phyloP scores from a whole-genome alignment of 2,329 filamentous ascomycete species.

The Zelopaecilomyces penicillatus region DNA sequence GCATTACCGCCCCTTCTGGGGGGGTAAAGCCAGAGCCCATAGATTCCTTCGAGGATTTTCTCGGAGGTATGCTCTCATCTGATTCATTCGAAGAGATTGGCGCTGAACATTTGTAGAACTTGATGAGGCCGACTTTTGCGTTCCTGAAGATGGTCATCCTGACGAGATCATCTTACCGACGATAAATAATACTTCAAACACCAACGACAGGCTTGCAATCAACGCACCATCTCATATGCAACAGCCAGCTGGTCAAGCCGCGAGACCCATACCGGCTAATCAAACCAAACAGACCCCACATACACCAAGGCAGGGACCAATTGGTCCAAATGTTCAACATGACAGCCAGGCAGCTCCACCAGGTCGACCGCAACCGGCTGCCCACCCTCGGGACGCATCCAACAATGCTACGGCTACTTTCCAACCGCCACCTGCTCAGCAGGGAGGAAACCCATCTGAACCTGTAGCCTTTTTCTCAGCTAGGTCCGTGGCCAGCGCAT shows the following conservation, averaged over 20 bases:
- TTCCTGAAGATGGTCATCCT: slow-evolving; percentile 60
- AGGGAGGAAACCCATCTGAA: slow-evolving; percentile 24
- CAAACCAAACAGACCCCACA: slow-evolving; percentile 19
- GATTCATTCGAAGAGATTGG: slow-evolving; percentile 28
- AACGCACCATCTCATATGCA: slow-evolving; percentile 14
- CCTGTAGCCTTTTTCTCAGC: slow-evolving; percentile 63
- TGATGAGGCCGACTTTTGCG: slow-evolving; percentile 69
- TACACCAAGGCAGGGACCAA: slow-evolving; percentile 23
- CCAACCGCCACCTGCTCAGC: slow-evolving; percentile 20
- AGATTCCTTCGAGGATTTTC: slow-evolving; percentile 44
- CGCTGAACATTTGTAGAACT: slow-evolving; percentile 48
- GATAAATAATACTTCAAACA: slow-evolving; percentile 9
- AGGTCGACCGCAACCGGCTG: slow-evolving; percentile 14
- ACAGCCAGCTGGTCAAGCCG: slow-evolving; percentile 12
- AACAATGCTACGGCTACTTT: slow-evolving; percentile 19
- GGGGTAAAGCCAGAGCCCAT: slow-evolving; percentile 22
- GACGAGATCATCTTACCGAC: slow-evolving; percentile 61
- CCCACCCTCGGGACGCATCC: slow-evolving; percentile 9
- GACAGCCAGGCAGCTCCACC: slow-evolving; percentile 14
- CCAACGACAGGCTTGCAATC: slow-evolving; percentile 12
- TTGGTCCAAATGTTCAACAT: slow-evolving; percentile 14
- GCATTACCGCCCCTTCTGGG: slow-evolving; percentile 4
- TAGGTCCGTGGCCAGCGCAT: slow-evolving; percentile 31
- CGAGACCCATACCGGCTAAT: slow-evolving; percentile 13
- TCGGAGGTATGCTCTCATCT: slow-evolving; percentile 37